phyloP scores from a whole-genome alignment of 2,329 filamentous ascomycete genomes.

The Aureobasidium sp. region DNA sequence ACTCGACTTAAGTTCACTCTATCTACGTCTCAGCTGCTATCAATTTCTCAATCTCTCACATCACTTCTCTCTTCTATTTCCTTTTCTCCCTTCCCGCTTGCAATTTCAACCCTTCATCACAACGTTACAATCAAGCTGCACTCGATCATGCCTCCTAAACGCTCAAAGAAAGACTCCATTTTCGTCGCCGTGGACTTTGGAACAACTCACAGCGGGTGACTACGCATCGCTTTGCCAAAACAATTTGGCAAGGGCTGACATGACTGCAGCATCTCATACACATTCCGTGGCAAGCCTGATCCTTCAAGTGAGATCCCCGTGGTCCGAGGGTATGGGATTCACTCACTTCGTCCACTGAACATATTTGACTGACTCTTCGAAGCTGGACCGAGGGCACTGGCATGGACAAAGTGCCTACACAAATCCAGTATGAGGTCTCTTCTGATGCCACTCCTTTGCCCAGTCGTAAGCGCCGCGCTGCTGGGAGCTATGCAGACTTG shows the following conservation, averaged over 20 bases:
- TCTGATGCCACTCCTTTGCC: slow-evolving; percentile 51
- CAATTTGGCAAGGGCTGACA: neutral
- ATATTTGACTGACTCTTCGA: neutral
- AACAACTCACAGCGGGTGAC: slow-evolving; percentile 57
- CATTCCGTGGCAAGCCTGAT: slow-evolving; percentile 52
- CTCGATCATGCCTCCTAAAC: neutral
- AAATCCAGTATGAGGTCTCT: slow-evolving; percentile 61
- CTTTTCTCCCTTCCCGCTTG: too few relatives aligned
- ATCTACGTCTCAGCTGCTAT: too few relatives aligned
- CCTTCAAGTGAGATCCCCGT: slow-evolving; percentile 76
- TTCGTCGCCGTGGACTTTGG: slow-evolving; percentile 47
- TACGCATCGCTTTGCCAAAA: neutral
- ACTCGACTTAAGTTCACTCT: too few relatives aligned
- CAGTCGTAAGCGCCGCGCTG: slow-evolving; percentile 42
- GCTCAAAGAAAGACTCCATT: neutral
- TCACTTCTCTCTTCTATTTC: too few relatives aligned
- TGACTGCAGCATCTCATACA: slow-evolving; percentile 50
- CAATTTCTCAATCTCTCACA: too few relatives aligned
- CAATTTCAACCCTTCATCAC: too few relatives aligned
- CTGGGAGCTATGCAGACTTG: neutral
- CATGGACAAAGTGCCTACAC: slow-evolving; percentile 74
- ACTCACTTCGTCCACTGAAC: too few relatives aligned
- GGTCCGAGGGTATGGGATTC: slow-evolving; percentile 53
- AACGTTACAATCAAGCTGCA: too few relatives aligned
- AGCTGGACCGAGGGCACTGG: slow-evolving; percentile 57